Conservation (phyloP, 2,329 filamentous ascomycete species). For the Stagonosporopsis tanaceti region DNA sequence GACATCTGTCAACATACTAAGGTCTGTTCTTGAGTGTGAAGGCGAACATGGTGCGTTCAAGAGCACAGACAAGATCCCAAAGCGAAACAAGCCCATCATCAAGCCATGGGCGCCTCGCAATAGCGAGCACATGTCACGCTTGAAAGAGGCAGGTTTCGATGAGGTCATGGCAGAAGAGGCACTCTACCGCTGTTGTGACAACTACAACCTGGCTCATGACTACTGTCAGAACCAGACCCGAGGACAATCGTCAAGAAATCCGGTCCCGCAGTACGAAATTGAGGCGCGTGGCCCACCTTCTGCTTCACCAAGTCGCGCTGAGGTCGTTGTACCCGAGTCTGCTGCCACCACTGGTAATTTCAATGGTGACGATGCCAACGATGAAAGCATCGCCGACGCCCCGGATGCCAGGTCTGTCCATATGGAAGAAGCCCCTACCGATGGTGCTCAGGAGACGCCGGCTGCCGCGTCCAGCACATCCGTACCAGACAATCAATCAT, state of each 20-base stretch:
- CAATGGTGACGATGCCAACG: conserved; percentile 35
- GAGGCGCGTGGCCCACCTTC: conserved; percentile 40
- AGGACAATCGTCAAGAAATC: conserved; percentile 68
- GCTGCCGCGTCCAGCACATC: conserved; percentile 26
- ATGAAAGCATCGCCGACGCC: conserved; percentile 37
- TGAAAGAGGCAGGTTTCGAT: conserved; percentile 60
- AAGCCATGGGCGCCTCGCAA: conserved; percentile 63
- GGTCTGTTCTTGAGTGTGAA: conserved; percentile 78
- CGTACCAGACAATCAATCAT: conserved; percentile 27
- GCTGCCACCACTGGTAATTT: conserved; percentile 39
- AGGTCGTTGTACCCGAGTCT: conserved; percentile 44
- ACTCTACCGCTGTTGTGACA: conserved; percentile 81
- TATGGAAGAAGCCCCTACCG: conserved; percentile 46
- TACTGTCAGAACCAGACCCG: conserved; percentile 75
- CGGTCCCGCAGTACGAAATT: conserved; percentile 64
- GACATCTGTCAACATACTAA: conserved; percentile 82
- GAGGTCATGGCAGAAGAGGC: conserved; percentile 77
- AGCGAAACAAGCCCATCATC: conserved; percentile 54
- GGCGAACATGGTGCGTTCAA: conserved; percentile 72
- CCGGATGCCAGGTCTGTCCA: conserved; percentile 48
- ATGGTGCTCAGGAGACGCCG: conserved; percentile 22
- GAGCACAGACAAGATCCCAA: conserved; percentile 66
- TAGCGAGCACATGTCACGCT: conserved; percentile 52
- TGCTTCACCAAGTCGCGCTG: conserved; percentile 43
- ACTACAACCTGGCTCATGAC: conserved; percentile 66